A percentile compares a stretch with the other conserved stretches of the same genome.
Conservation (phyloP, 1,139 yeast genomes). For the Lodderomyces oxycetoniae region DNA sequence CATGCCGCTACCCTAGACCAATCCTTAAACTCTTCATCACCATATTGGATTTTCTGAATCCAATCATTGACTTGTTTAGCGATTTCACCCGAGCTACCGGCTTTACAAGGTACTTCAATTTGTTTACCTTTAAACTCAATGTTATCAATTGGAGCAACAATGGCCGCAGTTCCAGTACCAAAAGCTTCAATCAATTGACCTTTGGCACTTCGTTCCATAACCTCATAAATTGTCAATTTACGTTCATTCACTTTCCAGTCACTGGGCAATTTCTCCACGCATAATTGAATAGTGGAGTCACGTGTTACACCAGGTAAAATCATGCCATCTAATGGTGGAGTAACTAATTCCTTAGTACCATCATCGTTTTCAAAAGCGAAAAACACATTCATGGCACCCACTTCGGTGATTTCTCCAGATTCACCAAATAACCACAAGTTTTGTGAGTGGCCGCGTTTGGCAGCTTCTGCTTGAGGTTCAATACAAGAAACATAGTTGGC, state of each 20-base stretch:
- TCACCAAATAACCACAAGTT: slow-evolving; percentile 95
- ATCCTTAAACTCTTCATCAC: slow-evolving; percentile 60
- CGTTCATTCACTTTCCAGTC: slow-evolving; percentile 80
- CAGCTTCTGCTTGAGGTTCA: slow-evolving; percentile 84
- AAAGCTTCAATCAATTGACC: slow-evolving; percentile 91
- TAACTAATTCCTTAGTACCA: slow-evolving; percentile 87
- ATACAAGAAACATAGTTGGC: slow-evolving; percentile 97
- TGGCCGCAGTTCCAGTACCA: slow-evolving; percentile 97
- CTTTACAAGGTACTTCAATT: slow-evolving; percentile 70
- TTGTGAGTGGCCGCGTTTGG: slow-evolving; percentile 85
- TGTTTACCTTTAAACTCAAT: slow-evolving; percentile 74
- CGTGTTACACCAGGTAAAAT: slow-evolving; percentile 96
- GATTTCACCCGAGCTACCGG: slow-evolving; percentile 79
- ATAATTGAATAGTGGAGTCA: slow-evolving; percentile 75
- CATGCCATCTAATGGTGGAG: slow-evolving; percentile 96
- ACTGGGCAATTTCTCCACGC: slow-evolving; percentile 62
- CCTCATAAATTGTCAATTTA: slow-evolving; percentile 74
- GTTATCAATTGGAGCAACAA: slow-evolving; percentile 87
- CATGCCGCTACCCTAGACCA: slow-evolving; percentile 49
- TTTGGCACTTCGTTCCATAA: slow-evolving; percentile 66
- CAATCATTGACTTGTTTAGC: slow-evolving; percentile 73
- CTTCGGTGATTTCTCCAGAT: slow-evolving; percentile 87
- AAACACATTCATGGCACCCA: slow-evolving; percentile 95
- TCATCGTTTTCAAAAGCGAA: slow-evolving; percentile 67
- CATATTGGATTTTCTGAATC: slow-evolving; percentile 89